A percentile compares a stretch with the other conserved stretches of the same genome.
Conservation (phyloP, 202 grass and related monocot species). For the Setaria italica region DNA sequence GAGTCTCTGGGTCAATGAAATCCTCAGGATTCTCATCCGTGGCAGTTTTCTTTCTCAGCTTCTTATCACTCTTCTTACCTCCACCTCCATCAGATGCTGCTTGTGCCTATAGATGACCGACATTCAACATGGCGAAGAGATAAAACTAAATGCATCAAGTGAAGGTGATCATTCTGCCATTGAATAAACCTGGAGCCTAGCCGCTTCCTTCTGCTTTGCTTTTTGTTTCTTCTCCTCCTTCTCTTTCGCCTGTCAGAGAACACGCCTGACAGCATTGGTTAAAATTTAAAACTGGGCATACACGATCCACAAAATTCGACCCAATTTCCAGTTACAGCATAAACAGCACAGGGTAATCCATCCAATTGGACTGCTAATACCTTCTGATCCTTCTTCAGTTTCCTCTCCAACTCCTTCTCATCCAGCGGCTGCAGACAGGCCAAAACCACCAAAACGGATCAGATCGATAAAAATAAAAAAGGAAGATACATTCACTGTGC, state of each 20-base stretch:
- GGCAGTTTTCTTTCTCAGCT: slow-evolving; percentile 57
- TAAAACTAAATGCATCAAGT: background rate
- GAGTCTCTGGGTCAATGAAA: slow-evolving; percentile 78
- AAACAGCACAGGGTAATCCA: background rate
- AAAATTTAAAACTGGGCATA: slow-evolving; percentile 4
- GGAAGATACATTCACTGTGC: background rate
- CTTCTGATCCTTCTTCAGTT: slow-evolving; percentile 71
- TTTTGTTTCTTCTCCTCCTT: slow-evolving; percentile 94
- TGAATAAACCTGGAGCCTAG: slow-evolving; percentile 61
- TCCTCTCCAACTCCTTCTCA: slow-evolving; percentile 63
- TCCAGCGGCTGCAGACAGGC: slow-evolving; percentile 44
- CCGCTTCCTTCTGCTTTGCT: slow-evolving; percentile 78
- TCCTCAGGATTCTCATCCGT: slow-evolving; percentile 86
- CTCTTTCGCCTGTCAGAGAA: slow-evolving; percentile 67
- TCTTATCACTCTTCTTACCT: slow-evolving; percentile 79
- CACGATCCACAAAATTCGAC: background rate
- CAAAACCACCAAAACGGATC: slow-evolving; percentile 19
- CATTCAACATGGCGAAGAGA: background rate
- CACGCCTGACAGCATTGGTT: background rate
- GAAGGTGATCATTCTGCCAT: too few relatives aligned
- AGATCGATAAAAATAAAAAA: background rate
- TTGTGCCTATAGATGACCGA: slow-evolving; percentile 55
- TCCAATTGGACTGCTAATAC: slow-evolving; percentile 31
- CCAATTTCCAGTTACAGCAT: background rate
- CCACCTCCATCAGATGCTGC: slow-evolving; percentile 51